These are phyloP conservation scores for Mycogone perniciosa DNA, from an alignment of 2,329 filamentous ascomycete genomes.

Conservation along the genomic window DNA sequence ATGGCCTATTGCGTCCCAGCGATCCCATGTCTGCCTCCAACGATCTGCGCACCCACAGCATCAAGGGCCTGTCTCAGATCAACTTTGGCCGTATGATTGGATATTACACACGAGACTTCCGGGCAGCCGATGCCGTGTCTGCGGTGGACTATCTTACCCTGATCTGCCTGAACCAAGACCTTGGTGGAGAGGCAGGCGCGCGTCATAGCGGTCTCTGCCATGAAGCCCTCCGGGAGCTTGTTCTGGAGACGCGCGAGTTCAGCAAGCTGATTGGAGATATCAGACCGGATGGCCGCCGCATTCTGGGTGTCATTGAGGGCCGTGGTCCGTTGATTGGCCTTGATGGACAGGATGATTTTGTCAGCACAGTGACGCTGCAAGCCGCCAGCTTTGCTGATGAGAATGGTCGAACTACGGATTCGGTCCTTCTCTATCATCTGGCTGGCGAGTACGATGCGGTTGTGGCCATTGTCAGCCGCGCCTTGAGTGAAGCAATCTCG, in stretches of 20 bases:
- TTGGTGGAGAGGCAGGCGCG: constrained; percentile 65
- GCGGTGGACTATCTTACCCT: constrained; percentile 90
- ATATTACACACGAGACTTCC: constrained; percentile 93
- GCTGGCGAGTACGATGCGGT: constrained; percentile 94
- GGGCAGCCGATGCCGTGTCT: constrained; percentile 78
- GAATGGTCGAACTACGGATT: constrained; percentile 86
- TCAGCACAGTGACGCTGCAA: constrained; percentile 86
- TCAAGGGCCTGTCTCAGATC: constrained; percentile 68
- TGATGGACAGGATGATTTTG: constrained; percentile 72
- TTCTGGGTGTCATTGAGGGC: constrained; percentile 81
- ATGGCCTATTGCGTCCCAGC: constrained; percentile 80
- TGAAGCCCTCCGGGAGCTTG: constrained; percentile 85
- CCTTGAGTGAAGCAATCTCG: constrained; percentile 82
- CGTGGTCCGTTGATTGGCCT: constrained; percentile 76
- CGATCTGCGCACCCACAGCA: constrained; percentile 62
- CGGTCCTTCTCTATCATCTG: constrained; percentile 88
- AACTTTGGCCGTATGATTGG: constrained; percentile 93
- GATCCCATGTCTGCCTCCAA: constrained; percentile 70
- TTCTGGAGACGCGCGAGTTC: constrained; percentile 95
- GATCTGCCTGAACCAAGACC: constrained; percentile 85
- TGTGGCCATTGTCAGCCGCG: constrained; percentile 81
- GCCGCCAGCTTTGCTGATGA: constrained; percentile 91
- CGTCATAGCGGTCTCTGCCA: constrained; percentile 80
- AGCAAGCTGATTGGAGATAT: constrained; percentile 91
- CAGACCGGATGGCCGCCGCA: constrained; percentile 73